These are phyloP conservation scores for Pouteria glomerata DNA, from an alignment of 148 eudicot genomes.

Conservation along the genomic window DNA sequence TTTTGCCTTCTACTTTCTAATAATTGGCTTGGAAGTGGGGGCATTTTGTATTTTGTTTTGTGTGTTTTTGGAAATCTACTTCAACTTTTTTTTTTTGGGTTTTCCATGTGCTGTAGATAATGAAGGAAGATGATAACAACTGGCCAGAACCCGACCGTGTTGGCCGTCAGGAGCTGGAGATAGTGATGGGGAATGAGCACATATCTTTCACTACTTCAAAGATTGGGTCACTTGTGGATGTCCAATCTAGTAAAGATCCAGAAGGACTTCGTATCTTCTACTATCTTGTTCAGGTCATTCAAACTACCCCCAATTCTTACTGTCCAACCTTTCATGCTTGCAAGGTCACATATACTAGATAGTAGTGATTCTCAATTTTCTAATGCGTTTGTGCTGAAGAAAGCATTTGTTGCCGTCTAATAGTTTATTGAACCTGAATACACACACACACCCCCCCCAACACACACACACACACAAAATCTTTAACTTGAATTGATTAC, in stretches of 20 bases:
- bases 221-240: constrained; percentile 65
- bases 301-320: neutral
- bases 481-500: neutral
- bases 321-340: too few relatives aligned
- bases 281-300: constrained; percentile 10
- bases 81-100: constrained; percentile 8
- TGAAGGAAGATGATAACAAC: constrained; percentile 22
- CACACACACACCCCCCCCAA: too few relatives aligned
- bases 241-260: constrained; percentile 42
- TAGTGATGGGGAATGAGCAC: constrained; percentile 64
- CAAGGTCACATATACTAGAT: neutral
- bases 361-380: neutral
- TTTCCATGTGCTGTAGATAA: neutral
- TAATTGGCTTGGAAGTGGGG: neutral
- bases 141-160: constrained; percentile 66
- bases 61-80: neutral
- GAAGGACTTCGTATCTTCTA: constrained; percentile 45
- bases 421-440: neutral
- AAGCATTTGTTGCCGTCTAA: neutral
- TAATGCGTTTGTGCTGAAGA: neutral
- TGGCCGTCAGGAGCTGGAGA: constrained; percentile 63
- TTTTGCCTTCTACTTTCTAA: neutral
- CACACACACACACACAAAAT: too few relatives aligned
- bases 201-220: constrained; percentile 60
- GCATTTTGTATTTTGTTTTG: neutral